A percentile compares a stretch with the other conserved stretches of the same genome.
Conservation (phyloP, 768 basidiomycete species). For the Pilatotrama ljubarskyi region DNA sequence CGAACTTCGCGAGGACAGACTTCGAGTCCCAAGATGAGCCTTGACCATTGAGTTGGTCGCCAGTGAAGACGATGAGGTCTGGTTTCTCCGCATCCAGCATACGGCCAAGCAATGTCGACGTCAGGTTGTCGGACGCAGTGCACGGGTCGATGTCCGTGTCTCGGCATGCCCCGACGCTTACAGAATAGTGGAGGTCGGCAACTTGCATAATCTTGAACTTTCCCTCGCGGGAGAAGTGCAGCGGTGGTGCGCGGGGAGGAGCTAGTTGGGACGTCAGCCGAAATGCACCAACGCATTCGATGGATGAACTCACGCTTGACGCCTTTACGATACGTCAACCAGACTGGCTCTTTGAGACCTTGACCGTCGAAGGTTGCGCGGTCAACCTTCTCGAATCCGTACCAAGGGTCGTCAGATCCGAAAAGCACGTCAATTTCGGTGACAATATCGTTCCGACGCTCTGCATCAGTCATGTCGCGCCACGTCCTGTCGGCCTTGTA, state of each 20-base stretch:
- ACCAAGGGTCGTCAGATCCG: conserved; percentile 83
- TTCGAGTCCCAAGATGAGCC: conserved; percentile 86
- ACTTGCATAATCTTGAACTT: conserved; percentile 89
- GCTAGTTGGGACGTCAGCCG: conserved; percentile 37
- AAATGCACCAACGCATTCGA: not conserved
- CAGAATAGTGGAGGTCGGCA: conserved; percentile 92
- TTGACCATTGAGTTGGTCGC: conserved; percentile 94
- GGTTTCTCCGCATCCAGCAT: conserved; percentile 82
- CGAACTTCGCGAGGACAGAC: conserved; percentile 88
- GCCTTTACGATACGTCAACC: conserved; percentile 68
- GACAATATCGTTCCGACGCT: conserved; percentile 60
- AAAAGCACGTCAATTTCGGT: conserved; percentile 92
- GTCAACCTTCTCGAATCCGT: conserved; percentile 76
- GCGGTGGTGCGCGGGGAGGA: conserved; percentile 69
- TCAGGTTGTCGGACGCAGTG: conserved; percentile 73
- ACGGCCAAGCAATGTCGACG: conserved; percentile 66
- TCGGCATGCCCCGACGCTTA: conserved; percentile 72
- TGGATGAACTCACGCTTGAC: conserved; percentile 58
- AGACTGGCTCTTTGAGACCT: conserved; percentile 49
- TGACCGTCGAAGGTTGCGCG: conserved; percentile 53
- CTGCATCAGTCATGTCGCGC: conserved; percentile 56
- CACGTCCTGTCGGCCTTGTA: conserved; percentile 70
- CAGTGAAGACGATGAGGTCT: conserved; percentile 88
- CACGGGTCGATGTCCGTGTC: conserved; percentile 62
- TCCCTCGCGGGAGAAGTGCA: conserved; percentile 82